Base-by-base conservation (phyloP, 2,329 filamentous ascomycete genomes). In the Colletotrichum sp. region DNA sequence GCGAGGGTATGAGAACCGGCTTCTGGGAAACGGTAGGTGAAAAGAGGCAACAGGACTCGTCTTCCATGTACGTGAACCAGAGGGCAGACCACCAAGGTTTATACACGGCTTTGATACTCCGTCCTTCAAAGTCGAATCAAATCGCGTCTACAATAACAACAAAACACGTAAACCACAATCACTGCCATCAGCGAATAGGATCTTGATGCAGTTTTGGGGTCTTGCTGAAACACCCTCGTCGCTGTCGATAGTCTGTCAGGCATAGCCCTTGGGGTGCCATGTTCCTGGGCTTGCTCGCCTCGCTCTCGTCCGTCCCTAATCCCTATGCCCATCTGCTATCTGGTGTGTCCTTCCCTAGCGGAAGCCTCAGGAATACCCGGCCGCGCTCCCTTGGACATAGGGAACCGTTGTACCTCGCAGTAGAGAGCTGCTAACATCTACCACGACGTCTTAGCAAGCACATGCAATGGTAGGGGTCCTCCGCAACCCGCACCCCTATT, bases 391-490 rank as follows among this genome's bases (percentile, higher is more conserved):
- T 62, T 62, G 34, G 18, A 60, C 57, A 28, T 26, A 65, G 68
- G 52, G 34, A 57, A 71, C 10, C 32, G 48, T 48, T 59, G 67
- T 59, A 64, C 66, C 44, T 74, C 57, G n/a, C 66, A 59, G 62
- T 67, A 52, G 36, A 52, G 16, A 62, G 24, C 68, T 70, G 34
- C 68, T 24, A 48, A 39, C 9, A 63, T 62, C 30, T 44, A 63
- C 55, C 68, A 63, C 36, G 63, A 8, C 44, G 64, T 68, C 57
- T 55, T 72, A 71, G 48, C 67, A 75, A 44, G 57, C 64, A 75
- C 57, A 64, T 68, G 73, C 64, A 67, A 57, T 52, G 39, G 57
- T 65, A 75, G 44, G 70, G 39, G 70, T 68, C 70, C 69, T 72
- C 32, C 69, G 55, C 62, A 68, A 34, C 52, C 39, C 28, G 64